Evolutionary conservation across 441 rosid species (phyloP).

Genomic region (Capsella rubella): DNA sequence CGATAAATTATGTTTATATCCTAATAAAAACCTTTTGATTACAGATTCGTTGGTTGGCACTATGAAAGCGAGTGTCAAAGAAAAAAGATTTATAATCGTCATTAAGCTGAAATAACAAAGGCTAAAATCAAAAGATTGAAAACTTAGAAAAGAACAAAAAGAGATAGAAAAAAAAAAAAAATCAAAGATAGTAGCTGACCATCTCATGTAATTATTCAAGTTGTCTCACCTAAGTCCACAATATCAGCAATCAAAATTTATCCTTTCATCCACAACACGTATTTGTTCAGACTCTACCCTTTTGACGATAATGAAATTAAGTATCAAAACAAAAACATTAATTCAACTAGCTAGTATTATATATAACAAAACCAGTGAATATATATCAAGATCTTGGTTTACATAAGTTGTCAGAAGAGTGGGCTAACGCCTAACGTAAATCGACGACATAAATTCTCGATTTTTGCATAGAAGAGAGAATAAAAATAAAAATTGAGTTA

Average conservation of each 20-base stretch:
- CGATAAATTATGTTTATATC: constrained; percentile 16
- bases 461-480: neutral
- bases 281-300: neutral
- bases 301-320: neutral
- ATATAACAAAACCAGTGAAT: neutral
- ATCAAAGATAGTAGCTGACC: constrained; percentile 30
- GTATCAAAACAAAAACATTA: neutral
- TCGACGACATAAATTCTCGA: constrained; percentile 19
- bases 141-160: neutral
- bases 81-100: constrained; percentile 32
- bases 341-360: neutral
- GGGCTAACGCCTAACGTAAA: neutral
- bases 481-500: neutral
- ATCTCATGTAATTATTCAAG: constrained; percentile 24
- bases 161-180: neutral
- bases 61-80: constrained; percentile 37
- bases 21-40: neutral
- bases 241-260: constrained; percentile 30
- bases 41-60: constrained; percentile 30
- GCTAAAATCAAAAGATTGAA: constrained; percentile 4
- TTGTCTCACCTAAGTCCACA: constrained; percentile 38
- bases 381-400: no score
- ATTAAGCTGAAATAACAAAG: constrained; percentile 30
- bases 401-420: neutral
- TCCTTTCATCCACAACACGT: constrained; percentile 8